A percentile compares a stretch with the other conserved stretches of the same genome.
These are phyloP conservation scores for Chlorella sp. DNA, from an alignment of 139 green algal species.

Conservation along the genomic window DNA sequence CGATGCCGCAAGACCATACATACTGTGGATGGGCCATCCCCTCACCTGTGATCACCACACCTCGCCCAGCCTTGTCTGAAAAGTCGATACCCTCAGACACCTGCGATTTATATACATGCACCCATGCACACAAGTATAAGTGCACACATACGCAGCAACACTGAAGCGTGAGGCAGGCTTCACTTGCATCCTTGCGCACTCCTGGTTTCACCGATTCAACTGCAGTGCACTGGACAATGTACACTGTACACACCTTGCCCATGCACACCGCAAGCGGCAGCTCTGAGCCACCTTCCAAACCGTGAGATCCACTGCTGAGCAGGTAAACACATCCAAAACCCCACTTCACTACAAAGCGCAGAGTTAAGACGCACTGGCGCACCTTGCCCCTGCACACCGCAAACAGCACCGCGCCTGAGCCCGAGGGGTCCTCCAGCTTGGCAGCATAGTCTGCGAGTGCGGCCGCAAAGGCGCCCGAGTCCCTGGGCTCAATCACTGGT, in stretches of 20 bases:
- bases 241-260: neutral
- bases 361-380: no score
- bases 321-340: no score
- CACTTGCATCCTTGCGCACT: no score
- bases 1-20: no score
- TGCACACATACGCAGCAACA: no score
- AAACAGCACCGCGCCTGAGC: slow-evolving; percentile 83
- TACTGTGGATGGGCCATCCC: no score
- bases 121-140: no score
- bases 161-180: neutral
- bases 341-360: no score
- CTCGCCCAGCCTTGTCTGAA: slow-evolving; percentile 75
- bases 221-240: neutral
- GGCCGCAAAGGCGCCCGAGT: slow-evolving; percentile 37
- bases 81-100: slow-evolving; percentile 97
- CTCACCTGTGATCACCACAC: slow-evolving; percentile 93
- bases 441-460: slow-evolving; percentile 50
- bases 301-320: neutral
- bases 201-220: no score
- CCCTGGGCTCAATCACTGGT: slow-evolving; percentile 76
- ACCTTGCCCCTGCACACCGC: slow-evolving; percentile 84
- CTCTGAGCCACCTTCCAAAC: neutral
- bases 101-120: slow-evolving; percentile 26
- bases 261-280: neutral
- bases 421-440: slow-evolving; percentile 60